Base-by-base conservation (phyloP, 2,329 filamentous ascomycete genomes). In the Claviceps citrina region DNA sequence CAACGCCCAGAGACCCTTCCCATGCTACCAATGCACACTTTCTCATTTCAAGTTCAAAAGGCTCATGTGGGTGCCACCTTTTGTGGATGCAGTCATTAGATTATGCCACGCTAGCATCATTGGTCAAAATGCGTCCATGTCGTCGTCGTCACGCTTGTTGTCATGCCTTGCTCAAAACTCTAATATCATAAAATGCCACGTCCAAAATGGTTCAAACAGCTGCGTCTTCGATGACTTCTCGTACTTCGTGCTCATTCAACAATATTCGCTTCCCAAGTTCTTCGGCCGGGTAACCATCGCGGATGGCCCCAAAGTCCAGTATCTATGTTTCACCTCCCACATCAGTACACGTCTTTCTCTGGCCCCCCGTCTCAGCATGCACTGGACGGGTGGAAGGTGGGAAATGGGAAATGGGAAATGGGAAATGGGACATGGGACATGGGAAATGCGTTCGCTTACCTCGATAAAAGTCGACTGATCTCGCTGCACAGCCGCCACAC, bases 391-490 rank as follows among this genome's bases (percentile, higher is more conserved):
- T 24, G 22, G 5, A 24, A n/a, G n/a, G n/a, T n/a, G n/a, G n/a
- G n/a, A n/a, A n/a, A n/a, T n/a, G n/a, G n/a, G n/a, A n/a, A n/a
- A n/a, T n/a, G n/a, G n/a, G n/a, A n/a, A n/a, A n/a, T n/a, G n/a
- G n/a, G n/a, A n/a, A n/a, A n/a, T n/a, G n/a, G n/a, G n/a, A n/a
- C n/a, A n/a, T n/a, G n/a, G n/a, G n/a, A n/a, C n/a, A n/a, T n/a
- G n/a, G n/a, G n/a, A n/a, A n/a, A n/a, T n/a, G n/a, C n/a, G n/a
- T n/a, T n/a, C n/a, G 62, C 77, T 65, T 59, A 94, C 91, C 76
- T 98, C 91, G 43, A 98, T 86, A 59, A 93, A 98, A 16, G 91
- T 98, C 51, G 94, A 64, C 52, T 78, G 80, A 48, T 94, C 85
- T 41, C 91, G 76, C 66, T 98, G 91, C 42, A 98, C 91, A 33